These are phyloP conservation scores for Termitomyces sp. DNA, from an alignment of 768 basidiomycete species.

Conservation along the genomic window DNA sequence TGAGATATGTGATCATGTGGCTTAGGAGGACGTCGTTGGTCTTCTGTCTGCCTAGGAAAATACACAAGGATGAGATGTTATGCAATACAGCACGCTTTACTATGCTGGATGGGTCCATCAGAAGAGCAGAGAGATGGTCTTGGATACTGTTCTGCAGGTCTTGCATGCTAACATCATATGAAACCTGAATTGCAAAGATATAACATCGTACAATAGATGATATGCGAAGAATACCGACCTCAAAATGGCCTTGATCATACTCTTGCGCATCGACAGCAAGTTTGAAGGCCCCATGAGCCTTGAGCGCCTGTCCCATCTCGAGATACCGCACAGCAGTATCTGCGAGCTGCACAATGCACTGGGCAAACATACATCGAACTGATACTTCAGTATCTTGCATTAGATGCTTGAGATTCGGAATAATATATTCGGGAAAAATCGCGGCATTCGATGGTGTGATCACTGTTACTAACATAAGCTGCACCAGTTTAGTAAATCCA, in stretches of 20 bases:
- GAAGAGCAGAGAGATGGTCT: slow-evolving; percentile 79
- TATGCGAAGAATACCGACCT: slow-evolving; percentile 39
- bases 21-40: slow-evolving; percentile 95
- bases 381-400: slow-evolving; percentile 80
- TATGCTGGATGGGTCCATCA: slow-evolving; percentile 83
- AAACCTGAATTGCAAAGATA: slow-evolving; percentile 47
- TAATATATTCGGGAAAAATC: slow-evolving; percentile 93
- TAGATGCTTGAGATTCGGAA: slow-evolving; percentile 83
- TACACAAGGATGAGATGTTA: slow-evolving; percentile 83
- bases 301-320: slow-evolving; percentile 90
- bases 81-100: slow-evolving; percentile 90
- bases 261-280: slow-evolving; percentile 59
- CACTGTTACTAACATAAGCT: slow-evolving; percentile 21
- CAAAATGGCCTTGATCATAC: slow-evolving; percentile 74
- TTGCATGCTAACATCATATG: slow-evolving; percentile 81
- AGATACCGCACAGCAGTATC: slow-evolving; percentile 84
- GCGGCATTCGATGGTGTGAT: slow-evolving; percentile 34
- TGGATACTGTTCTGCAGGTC: slow-evolving; percentile 84
- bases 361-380: slow-evolving; percentile 75
- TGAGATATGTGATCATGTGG: slow-evolving; percentile 76
- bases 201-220: neutral
- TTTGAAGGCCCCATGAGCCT: slow-evolving; percentile 73
- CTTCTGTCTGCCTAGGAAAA: slow-evolving; percentile 88
- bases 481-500: neutral
- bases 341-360: slow-evolving; percentile 79